A percentile compares a stretch with the other conserved stretches of the same genome.
Conservation (phyloP, 2,329 filamentous ascomycete genomes). For the Calonectria fujianensis region DNA sequence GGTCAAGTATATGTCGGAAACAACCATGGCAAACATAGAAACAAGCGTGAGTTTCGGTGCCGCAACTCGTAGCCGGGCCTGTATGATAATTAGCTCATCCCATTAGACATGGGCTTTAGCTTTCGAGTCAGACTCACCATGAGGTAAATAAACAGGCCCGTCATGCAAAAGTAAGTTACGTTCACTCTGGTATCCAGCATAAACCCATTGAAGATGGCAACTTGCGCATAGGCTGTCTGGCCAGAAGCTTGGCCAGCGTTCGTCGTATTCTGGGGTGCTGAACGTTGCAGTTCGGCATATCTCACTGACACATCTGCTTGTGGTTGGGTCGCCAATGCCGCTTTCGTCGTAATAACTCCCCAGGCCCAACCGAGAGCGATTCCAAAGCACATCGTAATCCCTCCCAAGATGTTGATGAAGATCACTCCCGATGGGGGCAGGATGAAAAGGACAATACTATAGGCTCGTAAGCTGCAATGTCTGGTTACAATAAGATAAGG, state of each 20-base stretch:
- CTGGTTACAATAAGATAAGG: background rate
- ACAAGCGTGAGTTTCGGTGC: background rate
- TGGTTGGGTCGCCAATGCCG: background rate
- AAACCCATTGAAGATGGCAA: background rate
- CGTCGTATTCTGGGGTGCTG: background rate
- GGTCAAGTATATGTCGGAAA: background rate
- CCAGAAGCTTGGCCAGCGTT: background rate
- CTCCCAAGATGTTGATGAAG: background rate
- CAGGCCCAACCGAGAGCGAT: background rate
- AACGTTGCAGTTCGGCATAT: background rate
- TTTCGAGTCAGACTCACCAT: background rate
- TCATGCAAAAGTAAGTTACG: conserved; percentile 1
- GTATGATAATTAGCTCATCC: background rate
- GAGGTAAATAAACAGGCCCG: background rate
- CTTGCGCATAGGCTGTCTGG: background rate
- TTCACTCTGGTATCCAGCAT: background rate
- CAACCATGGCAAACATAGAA: background rate
- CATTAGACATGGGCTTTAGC: too few relatives aligned
- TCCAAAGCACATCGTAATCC: background rate
- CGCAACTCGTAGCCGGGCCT: background rate
- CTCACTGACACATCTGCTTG: background rate
- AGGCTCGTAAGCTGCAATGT: background rate
- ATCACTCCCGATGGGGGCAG: conserved; percentile 39
- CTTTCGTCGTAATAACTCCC: background rate
- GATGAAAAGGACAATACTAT: conserved; percentile 45